phyloP scores from a whole-genome alignment of 768 basidiomycete species.

The Lactarius psammicola region DNA sequence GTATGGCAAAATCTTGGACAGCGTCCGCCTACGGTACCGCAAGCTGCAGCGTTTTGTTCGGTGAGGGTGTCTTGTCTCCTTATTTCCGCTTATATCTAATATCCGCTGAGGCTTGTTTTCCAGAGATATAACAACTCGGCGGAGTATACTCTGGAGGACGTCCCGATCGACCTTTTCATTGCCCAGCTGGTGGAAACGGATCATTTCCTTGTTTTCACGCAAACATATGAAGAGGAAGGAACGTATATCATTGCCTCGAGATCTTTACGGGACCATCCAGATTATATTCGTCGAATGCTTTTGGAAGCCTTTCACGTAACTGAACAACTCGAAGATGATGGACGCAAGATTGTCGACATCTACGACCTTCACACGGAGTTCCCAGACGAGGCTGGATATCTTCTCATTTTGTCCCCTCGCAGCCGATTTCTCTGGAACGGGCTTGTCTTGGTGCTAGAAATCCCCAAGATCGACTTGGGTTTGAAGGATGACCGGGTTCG shows the following conservation, averaged over 20 bases:
- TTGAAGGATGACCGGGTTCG: slow-evolving; percentile 87
- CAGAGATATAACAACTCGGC: slow-evolving; percentile 93
- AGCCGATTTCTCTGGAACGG: slow-evolving; percentile 92
- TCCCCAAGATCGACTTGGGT: slow-evolving; percentile 77
- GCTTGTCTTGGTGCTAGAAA: slow-evolving; percentile 70
- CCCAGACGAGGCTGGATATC: slow-evolving; percentile 64
- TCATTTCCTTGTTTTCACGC: slow-evolving; percentile 93
- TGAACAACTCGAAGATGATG: slow-evolving; percentile 54
- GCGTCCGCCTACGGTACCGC: slow-evolving; percentile 85
- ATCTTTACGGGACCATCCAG: slow-evolving; percentile 71
- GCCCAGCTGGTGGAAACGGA: slow-evolving; percentile 74
- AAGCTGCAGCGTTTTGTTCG: slow-evolving; percentile 93
- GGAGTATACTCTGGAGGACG: slow-evolving; percentile 78
- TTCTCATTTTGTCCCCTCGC: slow-evolving; percentile 83
- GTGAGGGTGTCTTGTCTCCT: slow-evolving; percentile 41
- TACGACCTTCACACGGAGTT: slow-evolving; percentile 50
- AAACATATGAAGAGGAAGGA: slow-evolving; percentile 82
- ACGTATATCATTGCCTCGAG: slow-evolving; percentile 86
- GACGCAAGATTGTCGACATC: slow-evolving; percentile 45
- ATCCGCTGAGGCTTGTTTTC: slow-evolving; percentile 54
- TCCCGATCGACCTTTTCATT: slow-evolving; percentile 78
- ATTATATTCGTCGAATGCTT: slow-evolving; percentile 75
- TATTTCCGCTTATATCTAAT: slow-evolving; percentile 12
- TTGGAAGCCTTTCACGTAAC: slow-evolving; percentile 81
- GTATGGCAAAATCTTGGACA: slow-evolving; percentile 93